These are phyloP conservation scores for Kipferlia bialata DNA, from an alignment of 78 protist species.

Conservation along the genomic window DNA sequence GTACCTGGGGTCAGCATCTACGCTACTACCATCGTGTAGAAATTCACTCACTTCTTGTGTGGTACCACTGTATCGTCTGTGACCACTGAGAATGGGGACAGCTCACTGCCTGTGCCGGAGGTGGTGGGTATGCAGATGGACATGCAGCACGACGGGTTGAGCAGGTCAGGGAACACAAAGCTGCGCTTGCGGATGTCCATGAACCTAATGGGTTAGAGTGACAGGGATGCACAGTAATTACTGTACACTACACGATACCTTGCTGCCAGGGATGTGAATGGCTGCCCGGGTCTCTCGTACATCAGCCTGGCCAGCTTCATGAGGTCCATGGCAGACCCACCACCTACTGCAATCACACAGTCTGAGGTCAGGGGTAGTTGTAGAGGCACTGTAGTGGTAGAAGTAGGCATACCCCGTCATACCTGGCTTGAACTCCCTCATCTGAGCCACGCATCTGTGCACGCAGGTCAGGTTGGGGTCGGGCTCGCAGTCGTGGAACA, in stretches of 20 bases:
- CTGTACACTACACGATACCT: no score
- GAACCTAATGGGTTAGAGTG: slow-evolving; percentile 29
- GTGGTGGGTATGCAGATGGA: slow-evolving; percentile 34
- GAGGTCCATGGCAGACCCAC: slow-evolving; percentile 39
- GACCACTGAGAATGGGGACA: slow-evolving; percentile 21
- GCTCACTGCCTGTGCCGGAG: slow-evolving; percentile 40
- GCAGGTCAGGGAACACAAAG: slow-evolving; percentile 22
- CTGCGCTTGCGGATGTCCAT: slow-evolving; percentile 39
- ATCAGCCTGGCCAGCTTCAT: slow-evolving; percentile 23
- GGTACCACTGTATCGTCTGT: no score
- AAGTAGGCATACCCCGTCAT: no score
- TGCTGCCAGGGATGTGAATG: slow-evolving; percentile 9
- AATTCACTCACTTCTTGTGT: no score
- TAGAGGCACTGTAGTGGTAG: no score
- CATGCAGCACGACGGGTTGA: neutral
- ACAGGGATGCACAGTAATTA: no score
- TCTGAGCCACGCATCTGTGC: neutral
- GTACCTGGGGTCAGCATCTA: slow-evolving; percentile 8
- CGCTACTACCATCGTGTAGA: no score
- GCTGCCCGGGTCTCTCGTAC: slow-evolving; percentile 36
- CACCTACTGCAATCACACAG: slow-evolving; percentile 33
- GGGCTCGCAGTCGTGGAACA: slow-evolving; percentile 20
- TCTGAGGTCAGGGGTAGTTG: no score
- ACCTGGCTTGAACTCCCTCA: slow-evolving; percentile 24
- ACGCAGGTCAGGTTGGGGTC: slow-evolving; percentile 16